phyloP scores from a whole-genome alignment of 805 yeast genomes.

The Candida nanaspora region DNA sequence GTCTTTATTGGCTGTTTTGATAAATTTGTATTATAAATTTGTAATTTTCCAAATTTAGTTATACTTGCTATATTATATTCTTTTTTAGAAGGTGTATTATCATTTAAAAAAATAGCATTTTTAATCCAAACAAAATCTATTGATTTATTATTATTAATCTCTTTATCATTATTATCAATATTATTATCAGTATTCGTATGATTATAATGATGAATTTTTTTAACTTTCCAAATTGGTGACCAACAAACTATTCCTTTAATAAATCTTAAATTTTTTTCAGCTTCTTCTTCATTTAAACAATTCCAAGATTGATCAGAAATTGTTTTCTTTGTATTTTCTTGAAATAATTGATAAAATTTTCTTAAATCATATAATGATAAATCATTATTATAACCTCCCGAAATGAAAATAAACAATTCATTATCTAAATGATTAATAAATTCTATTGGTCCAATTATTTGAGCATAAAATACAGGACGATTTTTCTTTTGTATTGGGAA shows the following conservation, averaged over 20 bases:
- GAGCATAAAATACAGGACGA: conserved; percentile 9
- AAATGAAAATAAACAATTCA: conserved; percentile 11
- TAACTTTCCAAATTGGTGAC: conserved; percentile 16
- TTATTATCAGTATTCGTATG: conserved; percentile 1
- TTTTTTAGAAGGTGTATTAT: not conserved
- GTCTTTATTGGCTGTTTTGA: conserved; percentile 16
- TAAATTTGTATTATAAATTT: conserved; percentile 15
- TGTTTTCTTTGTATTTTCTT: not conserved
- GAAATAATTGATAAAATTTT: conserved; percentile 3
- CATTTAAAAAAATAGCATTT: conserved; percentile 12
- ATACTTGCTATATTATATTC: conserved; percentile 12
- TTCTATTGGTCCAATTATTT: conserved; percentile 16
- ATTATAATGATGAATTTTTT: not conserved
- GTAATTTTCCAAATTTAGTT: conserved; percentile 20
- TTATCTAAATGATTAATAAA: conserved; percentile 9
- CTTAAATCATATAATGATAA: conserved; percentile 13
- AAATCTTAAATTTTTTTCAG: not conserved
- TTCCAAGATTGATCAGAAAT: not conserved
- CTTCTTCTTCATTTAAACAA: not conserved
- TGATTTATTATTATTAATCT: not conserved
- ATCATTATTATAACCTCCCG: conserved; percentile 18
- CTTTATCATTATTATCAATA: conserved; percentile 1
- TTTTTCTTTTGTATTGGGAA: not conserved
- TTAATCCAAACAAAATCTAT: conserved; percentile 21
- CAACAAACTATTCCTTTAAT: not conserved